These are phyloP conservation scores for Pezicula radicicola DNA, from an alignment of 2,329 filamentous ascomycete genomes.

Conservation along the genomic window DNA sequence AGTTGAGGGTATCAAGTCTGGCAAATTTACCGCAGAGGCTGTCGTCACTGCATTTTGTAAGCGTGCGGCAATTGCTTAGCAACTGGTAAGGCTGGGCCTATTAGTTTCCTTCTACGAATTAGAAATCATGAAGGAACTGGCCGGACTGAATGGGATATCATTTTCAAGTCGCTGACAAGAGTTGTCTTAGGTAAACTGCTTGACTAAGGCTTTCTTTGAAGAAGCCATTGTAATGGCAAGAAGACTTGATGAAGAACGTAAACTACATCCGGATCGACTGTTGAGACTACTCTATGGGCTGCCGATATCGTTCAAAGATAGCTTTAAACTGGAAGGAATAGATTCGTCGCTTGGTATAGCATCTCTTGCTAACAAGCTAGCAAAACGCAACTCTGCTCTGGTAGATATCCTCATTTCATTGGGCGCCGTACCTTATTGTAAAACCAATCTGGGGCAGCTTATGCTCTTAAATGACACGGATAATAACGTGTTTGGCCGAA, in stretches of 20 bases:
- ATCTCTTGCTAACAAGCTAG: slow-evolving; percentile 46
- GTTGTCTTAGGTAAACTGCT: slow-evolving; percentile 32
- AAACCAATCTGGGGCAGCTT: slow-evolving; percentile 63
- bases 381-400: slow-evolving; percentile 31
- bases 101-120: background rate
- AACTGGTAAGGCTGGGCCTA: slow-evolving; percentile 31
- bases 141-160: no score
- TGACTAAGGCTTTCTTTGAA: slow-evolving; percentile 43
- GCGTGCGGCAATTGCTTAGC: slow-evolving; percentile 46
- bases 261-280: slow-evolving; percentile 39
- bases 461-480: slow-evolving; percentile 46
- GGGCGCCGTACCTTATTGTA: slow-evolving; percentile 62
- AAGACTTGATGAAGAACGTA: slow-evolving; percentile 26
- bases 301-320: slow-evolving; percentile 54
- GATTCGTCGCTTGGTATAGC: slow-evolving; percentile 52
- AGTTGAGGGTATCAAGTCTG: slow-evolving; percentile 1
- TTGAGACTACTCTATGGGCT: slow-evolving; percentile 59
- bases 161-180: no score
- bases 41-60: slow-evolving; percentile 48
- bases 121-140: no score
- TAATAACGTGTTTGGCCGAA: slow-evolving; percentile 54
- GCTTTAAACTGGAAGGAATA: slow-evolving; percentile 47
- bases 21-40: slow-evolving; percentile 42
- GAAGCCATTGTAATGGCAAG: slow-evolving; percentile 38
- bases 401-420: slow-evolving; percentile 52